Evolutionary conservation across 2,329 filamentous ascomycete species (phyloP), one percentile per base, ranked within the genome.

Genomic region (Trematosphaeria pertusa): DNA sequence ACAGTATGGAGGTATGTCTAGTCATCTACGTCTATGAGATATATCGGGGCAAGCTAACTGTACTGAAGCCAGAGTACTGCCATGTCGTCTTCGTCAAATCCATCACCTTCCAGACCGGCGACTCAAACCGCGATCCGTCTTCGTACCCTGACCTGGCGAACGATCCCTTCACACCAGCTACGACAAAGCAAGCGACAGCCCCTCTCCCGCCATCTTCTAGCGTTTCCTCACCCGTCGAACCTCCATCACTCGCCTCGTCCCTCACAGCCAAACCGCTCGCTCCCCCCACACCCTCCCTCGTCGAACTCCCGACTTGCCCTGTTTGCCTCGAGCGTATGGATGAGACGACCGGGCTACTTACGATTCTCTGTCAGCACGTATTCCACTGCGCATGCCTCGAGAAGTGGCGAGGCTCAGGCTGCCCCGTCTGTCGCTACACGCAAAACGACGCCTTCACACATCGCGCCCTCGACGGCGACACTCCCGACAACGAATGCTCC

Each of bases 261-360:
- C 72, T 84, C 11, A 81, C 81, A 2, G 77, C 76, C 6, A 87
- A 86, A 64, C 85, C 85, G 9, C 74, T 83, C n/a, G 82, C 85
- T 10, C 85, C 85, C n/a, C 84, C 84, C 2, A 96, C 93, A 1
- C 89, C 92, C 1, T 88, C 89, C 38, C 80, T 97, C 1, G 82
- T 96, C 43, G 94, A 99, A 73, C 78, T 99, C 10, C 94, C 94
- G 2, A 97, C 94, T 1, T 99, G 94, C 56, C 92, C 94, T 0
- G 94, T 99, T 8, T 99, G 94, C 58, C 81, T 99, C 4, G 94
- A 99, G 71, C 87, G 93, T 37, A 99, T 99, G 94, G 94, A 99
- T 64, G 93, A 97, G 69, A 97, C 92, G 0, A 95, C 91, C 0
- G 94, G 94, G 0, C 79, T 99, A 2, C 84, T 99, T 67, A 99